Base-by-base conservation (phyloP, 2,329 filamentous ascomycete species). In the Trichoderma harzianum region DNA sequence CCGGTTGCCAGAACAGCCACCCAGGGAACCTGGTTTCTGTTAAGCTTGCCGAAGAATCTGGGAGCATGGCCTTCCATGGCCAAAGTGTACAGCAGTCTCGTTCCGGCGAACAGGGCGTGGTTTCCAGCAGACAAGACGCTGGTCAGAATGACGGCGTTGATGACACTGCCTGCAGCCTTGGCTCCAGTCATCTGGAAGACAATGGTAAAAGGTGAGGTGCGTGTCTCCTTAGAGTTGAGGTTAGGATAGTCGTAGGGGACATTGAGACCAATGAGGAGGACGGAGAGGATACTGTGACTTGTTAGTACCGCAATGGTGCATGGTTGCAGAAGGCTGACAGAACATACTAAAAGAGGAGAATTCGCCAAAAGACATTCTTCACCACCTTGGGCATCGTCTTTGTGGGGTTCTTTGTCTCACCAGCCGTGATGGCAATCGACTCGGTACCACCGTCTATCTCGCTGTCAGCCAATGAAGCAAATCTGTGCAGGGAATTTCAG, bases 311-410 rank as follows among this genome's bases (percentile, higher is more conserved):
- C 7, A 6, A 32, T 21, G 39, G 8, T 24, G n/a, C 11, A 7
- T 7, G 12, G 12, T 4, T 16, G 26, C 7, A 26, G 26, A 0
- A 11, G 57, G 34, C 30, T 34, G n/a, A 30, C 14, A 57, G 28
- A 32, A 47, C 78, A 1, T 75, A 80, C 79, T 82, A 82, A 78
- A 89, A 89, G 10, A 88, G 81, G 4, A 89, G 73, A 68, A 89
- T 89, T 6, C 89, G 86, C 87, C 87, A 91, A 76, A 91, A 90
- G 51, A 90, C 88, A 70, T 91, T 91, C 74, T 88, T 88, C 60
- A 91, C 87, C 3, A 91, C 90, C 3, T 85, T 84, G 1, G 90
- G 90, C 39, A 92, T 81, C 70, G 85, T 90, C 74, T 84, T 85
- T 21, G 87, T 84, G 0, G 90, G 90, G 74, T 91, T 84, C 74